Conservation (phyloP, 306 rosid genomes). For the Quercus agrifolia region DNA sequence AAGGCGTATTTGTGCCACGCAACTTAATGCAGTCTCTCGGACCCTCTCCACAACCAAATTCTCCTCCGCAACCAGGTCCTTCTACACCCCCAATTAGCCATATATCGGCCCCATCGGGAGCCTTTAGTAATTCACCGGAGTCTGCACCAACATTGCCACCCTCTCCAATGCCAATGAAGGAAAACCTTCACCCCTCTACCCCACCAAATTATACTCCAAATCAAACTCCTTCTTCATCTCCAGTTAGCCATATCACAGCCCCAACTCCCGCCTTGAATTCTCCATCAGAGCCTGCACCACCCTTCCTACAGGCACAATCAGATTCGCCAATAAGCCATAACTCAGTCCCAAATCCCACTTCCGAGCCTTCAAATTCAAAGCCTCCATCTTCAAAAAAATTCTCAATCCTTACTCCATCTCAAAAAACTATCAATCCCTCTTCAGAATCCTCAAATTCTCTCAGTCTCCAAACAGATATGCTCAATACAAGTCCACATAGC, state of each 20-base stretch:
- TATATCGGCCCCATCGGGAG: neutral
- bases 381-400: neutral
- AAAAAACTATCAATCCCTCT: too few relatives aligned
- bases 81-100: neutral
- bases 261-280: neutral
- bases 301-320: too few relatives aligned
- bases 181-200: too few relatives aligned
- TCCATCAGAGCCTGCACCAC: neutral
- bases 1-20: slow-evolving; percentile 1
- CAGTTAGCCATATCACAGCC: neutral
- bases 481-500: too few relatives aligned
- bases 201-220: too few relatives aligned
- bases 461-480: too few relatives aligned
- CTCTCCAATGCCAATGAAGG: too few relatives aligned
- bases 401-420: too few relatives aligned
- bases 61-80: neutral
- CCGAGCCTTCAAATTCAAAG: neutral
- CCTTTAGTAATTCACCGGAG: neutral
- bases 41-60: neutral
- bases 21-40: neutral
- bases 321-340: too few relatives aligned
- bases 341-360: neutral
- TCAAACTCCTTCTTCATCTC: too few relatives aligned
- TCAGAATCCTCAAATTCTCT: too few relatives aligned
- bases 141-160: neutral